Evolutionary conservation across 2,329 filamentous ascomycete species (phyloP).

Genomic region (Rasamsonia emersonii): DNA sequence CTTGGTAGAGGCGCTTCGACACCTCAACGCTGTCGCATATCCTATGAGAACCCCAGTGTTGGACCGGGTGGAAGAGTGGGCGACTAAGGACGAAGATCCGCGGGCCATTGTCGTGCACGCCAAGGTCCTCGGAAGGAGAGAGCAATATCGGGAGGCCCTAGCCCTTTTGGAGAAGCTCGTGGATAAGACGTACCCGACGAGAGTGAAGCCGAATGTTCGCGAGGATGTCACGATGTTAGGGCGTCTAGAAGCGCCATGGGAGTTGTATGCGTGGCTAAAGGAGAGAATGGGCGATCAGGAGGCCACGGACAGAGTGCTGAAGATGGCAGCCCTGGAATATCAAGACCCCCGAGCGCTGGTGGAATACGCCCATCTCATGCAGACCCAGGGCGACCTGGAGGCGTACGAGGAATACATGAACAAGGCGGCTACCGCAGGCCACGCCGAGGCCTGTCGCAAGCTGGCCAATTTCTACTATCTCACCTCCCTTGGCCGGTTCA

Average conservation of each 20-base stretch:
- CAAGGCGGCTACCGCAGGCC: conserved; percentile 22
- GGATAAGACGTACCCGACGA: conserved; percentile 13
- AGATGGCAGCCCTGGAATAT: conserved; percentile 21
- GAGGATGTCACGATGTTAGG: conserved; percentile 9
- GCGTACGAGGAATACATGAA: conserved; percentile 28
- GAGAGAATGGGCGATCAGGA: conserved; percentile 9
- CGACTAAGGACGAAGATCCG: conserved; percentile 16
- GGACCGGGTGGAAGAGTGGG: conserved; percentile 15
- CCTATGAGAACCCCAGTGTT: conserved; percentile 9
- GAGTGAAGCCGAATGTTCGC: not conserved
- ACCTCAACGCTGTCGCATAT: conserved; percentile 3
- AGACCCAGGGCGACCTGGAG: conserved; percentile 17
- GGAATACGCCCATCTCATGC: conserved; percentile 16
- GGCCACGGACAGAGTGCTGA: conserved; percentile 15
- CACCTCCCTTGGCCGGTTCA: conserved; percentile 18
- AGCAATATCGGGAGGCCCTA: conserved; percentile 14
- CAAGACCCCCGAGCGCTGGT: conserved; percentile 21
- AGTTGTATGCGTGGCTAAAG: conserved; percentile 17
- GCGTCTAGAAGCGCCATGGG: conserved; percentile 18
- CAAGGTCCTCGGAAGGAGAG: conserved; percentile 16
- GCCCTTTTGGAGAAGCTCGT: conserved; percentile 19
- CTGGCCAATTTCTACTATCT: conserved; percentile 31
- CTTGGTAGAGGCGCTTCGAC: not conserved
- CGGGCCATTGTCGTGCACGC: conserved; percentile 22
- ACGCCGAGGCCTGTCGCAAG: conserved; percentile 21